Base-by-base conservation (phyloP, 2,329 filamentous ascomycete genomes). In the Sclerotinia borealis region DNA sequence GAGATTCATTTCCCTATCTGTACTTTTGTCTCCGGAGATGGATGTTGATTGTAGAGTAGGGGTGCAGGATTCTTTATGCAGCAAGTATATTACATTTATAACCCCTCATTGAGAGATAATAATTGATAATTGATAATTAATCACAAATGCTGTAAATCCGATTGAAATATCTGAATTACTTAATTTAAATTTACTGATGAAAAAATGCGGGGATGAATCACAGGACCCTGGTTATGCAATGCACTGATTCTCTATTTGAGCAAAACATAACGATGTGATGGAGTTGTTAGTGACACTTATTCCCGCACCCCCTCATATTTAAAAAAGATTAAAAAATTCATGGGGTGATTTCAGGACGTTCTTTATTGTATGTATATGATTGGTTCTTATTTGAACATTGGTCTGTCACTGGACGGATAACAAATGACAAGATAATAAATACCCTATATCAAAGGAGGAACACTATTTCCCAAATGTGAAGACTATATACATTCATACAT, bases 321-420 rank as follows among this genome's bases (percentile, higher is more conserved):
- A 7, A 4, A 1, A 27, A 50, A 50, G 31, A 27, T 50, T 15
- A 4, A 1, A 27, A 50, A 50, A 50, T 27, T 50, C 48, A 9
- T 51, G 10, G 48, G 29, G 5, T n/a, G 8, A 34, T 13, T 31
- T 43, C 10, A 10, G 37, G 9, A 22, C 27, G 4, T 29, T 55
- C 17, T 34, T 17, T 4, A 50, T n/a, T 19, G 17, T n/a, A 10
- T 31, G 19, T 17, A 34, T 31, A 50, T 31, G 4, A 31, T 50
- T 50, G 48, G 48, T n/a, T 50, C 39, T 2, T n/a, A n/a, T n/a
- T n/a, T 22, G 17, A 19, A 50, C 2, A 31, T 56, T 56, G 27
- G 52, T 34, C 37, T 56, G 52, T 56, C 52, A 56, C 52, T 56
- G 37, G 52, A 56, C 52, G 27, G 52, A 45, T 56, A 27, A 11